phyloP scores from a whole-genome alignment of 108 stramenopile species.

The Seminavis robusta region DNA sequence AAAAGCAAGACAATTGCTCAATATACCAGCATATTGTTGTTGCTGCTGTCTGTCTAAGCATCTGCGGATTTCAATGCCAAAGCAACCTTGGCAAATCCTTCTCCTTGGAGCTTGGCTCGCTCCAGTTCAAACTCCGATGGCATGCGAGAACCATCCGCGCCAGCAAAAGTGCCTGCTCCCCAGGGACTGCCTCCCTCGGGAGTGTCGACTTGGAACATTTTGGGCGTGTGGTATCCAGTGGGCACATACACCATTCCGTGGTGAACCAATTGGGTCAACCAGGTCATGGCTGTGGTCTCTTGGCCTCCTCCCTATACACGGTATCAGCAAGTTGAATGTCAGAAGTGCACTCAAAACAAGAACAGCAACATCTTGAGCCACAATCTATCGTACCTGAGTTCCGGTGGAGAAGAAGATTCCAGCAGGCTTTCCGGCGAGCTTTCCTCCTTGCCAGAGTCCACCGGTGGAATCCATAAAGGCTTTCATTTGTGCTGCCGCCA shows the following conservation, averaged over 20 bases:
- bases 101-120: conserved; percentile 48
- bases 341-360: no score
- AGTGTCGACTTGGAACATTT: conserved; percentile 45
- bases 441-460: conserved; percentile 61
- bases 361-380: no score
- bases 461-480: conserved; percentile 66
- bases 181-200: conserved; percentile 59
- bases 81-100: conserved; percentile 61
- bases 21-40: no score
- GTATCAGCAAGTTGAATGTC: no score
- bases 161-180: conserved; percentile 68
- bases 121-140: conserved; percentile 57
- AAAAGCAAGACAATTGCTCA: no score
- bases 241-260: conserved; percentile 80
- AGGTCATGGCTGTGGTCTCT: conserved; percentile 60
- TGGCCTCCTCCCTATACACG: conserved; percentile 78
- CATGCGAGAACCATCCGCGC: conserved; percentile 58
- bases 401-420: conserved; percentile 57
- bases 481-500: conserved; percentile 70
- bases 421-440: conserved; percentile 62
- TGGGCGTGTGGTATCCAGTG: conserved; percentile 51
- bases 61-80: no score
- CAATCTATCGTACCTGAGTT: no score
- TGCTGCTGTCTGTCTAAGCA: no score
- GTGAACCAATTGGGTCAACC: conserved; percentile 62